phyloP scores from a whole-genome alignment of 345 rosid genomes.

The Tarenaya hassleriana region DNA sequence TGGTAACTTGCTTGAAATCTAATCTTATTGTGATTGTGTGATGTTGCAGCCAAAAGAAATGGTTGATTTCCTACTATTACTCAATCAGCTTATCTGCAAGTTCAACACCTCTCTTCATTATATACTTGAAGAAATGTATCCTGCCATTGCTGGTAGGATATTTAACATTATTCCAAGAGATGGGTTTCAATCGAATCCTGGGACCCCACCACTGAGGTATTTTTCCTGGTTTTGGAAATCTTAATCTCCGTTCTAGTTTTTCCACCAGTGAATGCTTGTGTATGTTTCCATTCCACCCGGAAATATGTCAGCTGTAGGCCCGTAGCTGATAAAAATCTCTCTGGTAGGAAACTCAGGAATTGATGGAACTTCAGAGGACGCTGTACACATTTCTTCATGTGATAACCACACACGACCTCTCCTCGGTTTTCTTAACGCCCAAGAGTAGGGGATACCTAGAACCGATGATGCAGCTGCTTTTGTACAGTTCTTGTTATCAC shows the following conservation, averaged over 20 bases:
- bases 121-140: conserved; percentile 86
- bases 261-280: conserved; percentile 5
- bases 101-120: conserved; percentile 55
- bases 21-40: not conserved
- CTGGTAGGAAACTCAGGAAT: conserved; percentile 73
- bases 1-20: conserved; percentile 4
- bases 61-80: conserved; percentile 66
- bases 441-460: conserved; percentile 51
- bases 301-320: conserved; percentile 3
- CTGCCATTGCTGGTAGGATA: conserved; percentile 72
- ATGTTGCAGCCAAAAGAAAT: conserved; percentile 82
- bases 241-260: not conserved
- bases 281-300: conserved; percentile 5
- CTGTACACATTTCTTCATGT: conserved; percentile 82
- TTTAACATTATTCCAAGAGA: conserved; percentile 51
- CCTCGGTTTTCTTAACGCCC: conserved; percentile 70
- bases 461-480: conserved; percentile 60
- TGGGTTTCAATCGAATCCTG: conserved; percentile 55
- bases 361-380: conserved; percentile 83
- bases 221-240: not conserved
- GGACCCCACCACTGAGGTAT: conserved; percentile 86
- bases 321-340: not conserved
- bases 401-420: conserved; percentile 72
- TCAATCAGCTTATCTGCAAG: conserved; percentile 93
- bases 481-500: conserved; percentile 62